Base-by-base conservation (phyloP, 202 grass and related monocot genomes). In the Alloteropsis angusta region DNA sequence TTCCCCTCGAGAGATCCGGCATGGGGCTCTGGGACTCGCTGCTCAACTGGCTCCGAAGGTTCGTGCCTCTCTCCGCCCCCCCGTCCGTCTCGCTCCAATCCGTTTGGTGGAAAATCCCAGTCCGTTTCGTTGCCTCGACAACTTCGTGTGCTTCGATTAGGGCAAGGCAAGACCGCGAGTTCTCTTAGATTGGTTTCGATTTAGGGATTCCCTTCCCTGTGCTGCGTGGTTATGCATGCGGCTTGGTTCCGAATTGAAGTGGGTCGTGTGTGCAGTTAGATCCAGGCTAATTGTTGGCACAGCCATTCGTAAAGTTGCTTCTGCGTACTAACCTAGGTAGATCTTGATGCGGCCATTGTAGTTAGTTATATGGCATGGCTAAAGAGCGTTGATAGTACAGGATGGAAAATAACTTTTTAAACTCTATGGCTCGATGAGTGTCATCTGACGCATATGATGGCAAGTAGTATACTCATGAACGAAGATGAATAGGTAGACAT, bases 11-110 rank as follows among this genome's bases (percentile, higher is more conserved):
- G 63, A 87, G 70, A 85, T 90, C 72, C 70, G 42, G 52, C 81
- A 98, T 98, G 95, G 95, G 95, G 66, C 85, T 98, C 48, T 89
- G 84, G 78, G 95, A 98, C 60, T 85, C 91, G 60, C 80, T 98
- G 49, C 95, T 98, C 63, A 98, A 98, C 71, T 98, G 95, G 92
- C 91, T 98, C 65, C 91, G 91, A 67, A 98, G 95, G 95, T 98
- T 78, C 60, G 37, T 44, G n/a, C 45, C n/a, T n/a, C n/a, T n/a
- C 22, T 8, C 32, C 56, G 1, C 42, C 38, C 28, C 59, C 46
- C 48, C 39, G 9, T 12, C 53, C 58, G 9, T 43, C 19, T 7
- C 55, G 36, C 13, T 41, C 26, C 18, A 23, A 7, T 32, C 32
- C 81, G 3, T 37, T 78, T 23, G 10, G 38, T 22, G 19, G 80